A percentile compares a stretch with the other conserved stretches of the same genome.
phyloP scores from a whole-genome alignment of 176 grass and related monocot genomes.

The Carex pumila region DNA sequence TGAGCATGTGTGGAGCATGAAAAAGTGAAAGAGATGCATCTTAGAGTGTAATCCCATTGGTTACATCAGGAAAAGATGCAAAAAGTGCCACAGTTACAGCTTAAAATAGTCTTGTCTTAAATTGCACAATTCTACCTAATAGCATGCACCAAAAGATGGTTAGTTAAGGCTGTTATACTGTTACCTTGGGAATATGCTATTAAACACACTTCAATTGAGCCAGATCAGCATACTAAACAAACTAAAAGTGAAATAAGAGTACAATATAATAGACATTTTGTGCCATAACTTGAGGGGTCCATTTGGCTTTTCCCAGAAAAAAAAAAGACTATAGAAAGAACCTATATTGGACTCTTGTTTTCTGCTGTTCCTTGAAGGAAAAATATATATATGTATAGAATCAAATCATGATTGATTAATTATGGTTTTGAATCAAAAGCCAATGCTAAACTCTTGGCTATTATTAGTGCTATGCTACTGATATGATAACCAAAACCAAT shows the following conservation, averaged over 20 bases:
- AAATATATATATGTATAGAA: neutral
- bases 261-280: neutral
- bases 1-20: neutral
- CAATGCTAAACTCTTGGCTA: neutral
- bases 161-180: neutral
- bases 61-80: conserved; percentile 10
- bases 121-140: neutral
- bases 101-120: conserved; percentile 1
- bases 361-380: neutral
- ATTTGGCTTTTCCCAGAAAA: neutral
- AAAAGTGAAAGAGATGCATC: conserved; percentile 11
- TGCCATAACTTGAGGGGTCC: conserved; percentile 1
- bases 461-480: neutral
- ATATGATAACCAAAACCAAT: neutral
- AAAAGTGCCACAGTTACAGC: conserved; percentile 19
- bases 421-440: neutral
- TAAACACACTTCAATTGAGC: neutral
- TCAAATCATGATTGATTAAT: neutral
- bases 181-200: neutral
- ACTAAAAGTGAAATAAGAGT: neutral
- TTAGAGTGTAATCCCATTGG: conserved; percentile 1
- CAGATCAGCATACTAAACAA: neutral
- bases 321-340: neutral
- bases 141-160: conserved; percentile 10
- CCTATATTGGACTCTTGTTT: neutral